Percentiles rank a stretch among this genome's conserved stretches.
These are phyloP conservation scores for Russula foetens DNA, from an alignment of 768 basidiomycete species.

Conservation along the genomic window DNA sequence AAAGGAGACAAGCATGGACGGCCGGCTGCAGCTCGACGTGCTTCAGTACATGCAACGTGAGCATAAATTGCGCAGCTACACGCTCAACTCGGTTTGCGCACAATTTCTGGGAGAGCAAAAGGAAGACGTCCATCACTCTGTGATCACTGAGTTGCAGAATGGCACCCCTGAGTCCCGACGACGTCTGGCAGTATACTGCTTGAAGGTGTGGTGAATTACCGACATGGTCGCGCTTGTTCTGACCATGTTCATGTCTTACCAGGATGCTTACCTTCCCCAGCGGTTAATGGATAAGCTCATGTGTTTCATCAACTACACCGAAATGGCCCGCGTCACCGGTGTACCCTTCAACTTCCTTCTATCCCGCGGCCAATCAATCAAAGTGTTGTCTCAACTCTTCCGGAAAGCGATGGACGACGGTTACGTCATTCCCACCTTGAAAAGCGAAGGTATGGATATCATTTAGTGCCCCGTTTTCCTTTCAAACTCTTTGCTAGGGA, in stretches of 20 bases:
- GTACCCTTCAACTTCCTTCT: constrained; percentile 97
- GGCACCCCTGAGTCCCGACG: constrained; percentile 90
- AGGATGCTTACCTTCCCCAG: constrained; percentile 99
- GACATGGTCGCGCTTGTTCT: not conserved
- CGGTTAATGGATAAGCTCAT: constrained; percentile 94
- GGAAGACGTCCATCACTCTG: constrained; percentile 97
- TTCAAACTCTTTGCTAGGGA: constrained; percentile 37
- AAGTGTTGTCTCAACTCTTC: constrained; percentile 93
- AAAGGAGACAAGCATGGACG: constrained; percentile 86
- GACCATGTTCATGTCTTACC: not conserved
- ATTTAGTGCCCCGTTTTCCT: not conserved
- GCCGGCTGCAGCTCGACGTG: constrained; percentile 90
- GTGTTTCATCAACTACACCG: constrained; percentile 97
- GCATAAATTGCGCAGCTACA: constrained; percentile 94
- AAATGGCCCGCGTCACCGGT: constrained; percentile 99
- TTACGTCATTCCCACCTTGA: constrained; percentile 81
- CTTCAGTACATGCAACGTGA: constrained; percentile 98
- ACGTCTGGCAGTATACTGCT: constrained; percentile 92
- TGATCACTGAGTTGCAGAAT: constrained; percentile 96
- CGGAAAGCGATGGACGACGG: constrained; percentile 88
- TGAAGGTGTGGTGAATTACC: constrained; percentile 59
- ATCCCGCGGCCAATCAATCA: constrained; percentile 95
- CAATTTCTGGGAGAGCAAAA: constrained; percentile 98
- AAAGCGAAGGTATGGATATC: constrained; percentile 60
- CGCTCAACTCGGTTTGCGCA: constrained; percentile 95